Evolutionary conservation across 2,329 filamentous ascomycete genomes (phyloP).

Genomic region (Annulohypoxylon truncatum): DNA sequence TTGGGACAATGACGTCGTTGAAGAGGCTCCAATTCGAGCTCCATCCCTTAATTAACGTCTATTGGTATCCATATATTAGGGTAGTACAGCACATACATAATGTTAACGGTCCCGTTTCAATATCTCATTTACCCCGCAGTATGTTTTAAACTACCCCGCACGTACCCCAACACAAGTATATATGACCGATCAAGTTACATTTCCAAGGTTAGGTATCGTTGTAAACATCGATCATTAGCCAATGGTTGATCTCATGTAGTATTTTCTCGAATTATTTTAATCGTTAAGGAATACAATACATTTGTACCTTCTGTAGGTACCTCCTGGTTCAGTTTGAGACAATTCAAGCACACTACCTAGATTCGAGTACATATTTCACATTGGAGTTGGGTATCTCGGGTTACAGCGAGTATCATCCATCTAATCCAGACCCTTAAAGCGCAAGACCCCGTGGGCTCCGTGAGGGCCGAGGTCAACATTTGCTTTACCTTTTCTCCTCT

Average conservation of each 20-base stretch:
- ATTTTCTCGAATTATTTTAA: not conserved
- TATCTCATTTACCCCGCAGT: constrained; percentile 15
- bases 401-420: not conserved
- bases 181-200: too few relatives aligned
- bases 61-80: too few relatives aligned
- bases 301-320: too few relatives aligned
- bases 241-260: not conserved
- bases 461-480: constrained; percentile 59
- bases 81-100: too few relatives aligned
- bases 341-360: too few relatives aligned
- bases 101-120: too few relatives aligned
- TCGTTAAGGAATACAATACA: not conserved
- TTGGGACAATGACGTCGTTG: not conserved
- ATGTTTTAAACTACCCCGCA: constrained; percentile 13
- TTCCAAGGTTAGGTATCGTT: too few relatives aligned
- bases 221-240: not conserved
- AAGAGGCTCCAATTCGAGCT: not conserved
- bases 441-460: constrained; percentile 64
- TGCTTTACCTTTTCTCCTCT: constrained; percentile 57
- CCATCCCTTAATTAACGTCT: too few relatives aligned
- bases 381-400: constrained; percentile 42
- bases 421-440: constrained; percentile 61
- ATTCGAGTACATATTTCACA: not conserved
- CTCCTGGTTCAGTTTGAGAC: too few relatives aligned
- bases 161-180: too few relatives aligned